These are phyloP conservation scores for Lumnitzera littorea DNA, from an alignment of 345 rosid species.

Conservation along the genomic window DNA sequence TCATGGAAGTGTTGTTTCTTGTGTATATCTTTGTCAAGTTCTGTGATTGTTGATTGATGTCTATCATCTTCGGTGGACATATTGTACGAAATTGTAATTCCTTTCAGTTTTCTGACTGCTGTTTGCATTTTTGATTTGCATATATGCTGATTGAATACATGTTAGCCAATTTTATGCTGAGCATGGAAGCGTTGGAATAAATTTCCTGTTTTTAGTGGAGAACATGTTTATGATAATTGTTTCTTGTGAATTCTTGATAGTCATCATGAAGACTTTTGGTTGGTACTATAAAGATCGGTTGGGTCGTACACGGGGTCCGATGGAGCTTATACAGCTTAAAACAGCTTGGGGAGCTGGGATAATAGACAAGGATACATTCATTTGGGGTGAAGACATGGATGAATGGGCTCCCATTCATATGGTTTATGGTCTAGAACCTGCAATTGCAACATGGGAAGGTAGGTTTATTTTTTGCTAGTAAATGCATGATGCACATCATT, in stretches of 20 bases:
- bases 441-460: slow-evolving; percentile 99
- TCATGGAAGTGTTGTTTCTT: too few relatives aligned
- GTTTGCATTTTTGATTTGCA: too few relatives aligned
- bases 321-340: slow-evolving; percentile 76
- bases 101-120: too few relatives aligned
- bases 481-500: slow-evolving; percentile 1
- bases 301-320: slow-evolving; percentile 88
- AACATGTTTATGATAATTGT: background rate
- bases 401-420: slow-evolving; percentile 97
- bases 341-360: slow-evolving; percentile 92
- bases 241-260: slow-evolving; percentile 20
- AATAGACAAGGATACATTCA: slow-evolving; percentile 82
- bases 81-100: too few relatives aligned
- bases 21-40: too few relatives aligned
- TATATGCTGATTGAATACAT: too few relatives aligned
- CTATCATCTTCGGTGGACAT: too few relatives aligned
- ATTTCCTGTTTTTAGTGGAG: background rate
- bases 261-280: slow-evolving; percentile 79
- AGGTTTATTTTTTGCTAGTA: slow-evolving; percentile 4
- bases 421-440: slow-evolving; percentile 87
- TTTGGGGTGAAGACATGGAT: slow-evolving; percentile 93
- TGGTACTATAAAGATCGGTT: slow-evolving; percentile 87
- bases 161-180: too few relatives aligned
- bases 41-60: too few relatives aligned
- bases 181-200: background rate